These are phyloP conservation scores for Candida maltosa DNA, from an alignment of 805 yeast species.

Conservation along the genomic window DNA sequence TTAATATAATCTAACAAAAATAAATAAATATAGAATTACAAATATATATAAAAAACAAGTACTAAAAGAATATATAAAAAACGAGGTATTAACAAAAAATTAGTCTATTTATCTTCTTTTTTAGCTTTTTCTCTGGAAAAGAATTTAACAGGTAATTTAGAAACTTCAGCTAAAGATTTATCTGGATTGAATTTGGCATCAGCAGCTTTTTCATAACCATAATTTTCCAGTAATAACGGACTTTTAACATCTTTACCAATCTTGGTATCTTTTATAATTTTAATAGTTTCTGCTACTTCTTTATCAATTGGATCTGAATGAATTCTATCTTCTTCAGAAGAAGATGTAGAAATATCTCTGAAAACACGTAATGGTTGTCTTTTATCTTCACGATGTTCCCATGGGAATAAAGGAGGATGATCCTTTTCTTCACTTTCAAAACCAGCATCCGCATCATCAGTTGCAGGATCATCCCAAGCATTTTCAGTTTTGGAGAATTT, in stretches of 20 bases:
- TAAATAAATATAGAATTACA: constrained; percentile 1
- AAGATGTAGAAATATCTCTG: no score
- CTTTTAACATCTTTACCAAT: constrained; percentile 3
- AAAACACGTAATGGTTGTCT: no score
- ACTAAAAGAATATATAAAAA: neutral
- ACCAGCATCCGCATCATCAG: neutral
- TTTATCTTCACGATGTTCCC: constrained; percentile 23
- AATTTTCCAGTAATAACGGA: constrained; percentile 7
- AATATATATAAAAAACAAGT: neutral
- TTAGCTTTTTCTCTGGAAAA: constrained; percentile 15
- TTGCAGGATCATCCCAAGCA: constrained; percentile 18
- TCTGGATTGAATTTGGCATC: constrained; percentile 19
- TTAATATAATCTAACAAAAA: neutral
- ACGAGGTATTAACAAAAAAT: neutral
- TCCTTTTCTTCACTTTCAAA: neutral
- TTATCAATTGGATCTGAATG: constrained; percentile 5
- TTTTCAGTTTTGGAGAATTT: constrained; percentile 16
- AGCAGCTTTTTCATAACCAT: constrained; percentile 10
- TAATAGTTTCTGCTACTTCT: constrained; percentile 9
- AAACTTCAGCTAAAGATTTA: constrained; percentile 22
- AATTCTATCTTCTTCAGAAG: constrained; percentile 3
- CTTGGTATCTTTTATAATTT: constrained; percentile 7
- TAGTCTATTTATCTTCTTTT: constrained; percentile 7
- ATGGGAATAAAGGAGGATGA: constrained; percentile 21
- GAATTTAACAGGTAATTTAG: constrained; percentile 23